These are phyloP conservation scores for Alternaria conjuncta DNA, from an alignment of 2,329 filamentous ascomycete genomes.

Conservation along the genomic window DNA sequence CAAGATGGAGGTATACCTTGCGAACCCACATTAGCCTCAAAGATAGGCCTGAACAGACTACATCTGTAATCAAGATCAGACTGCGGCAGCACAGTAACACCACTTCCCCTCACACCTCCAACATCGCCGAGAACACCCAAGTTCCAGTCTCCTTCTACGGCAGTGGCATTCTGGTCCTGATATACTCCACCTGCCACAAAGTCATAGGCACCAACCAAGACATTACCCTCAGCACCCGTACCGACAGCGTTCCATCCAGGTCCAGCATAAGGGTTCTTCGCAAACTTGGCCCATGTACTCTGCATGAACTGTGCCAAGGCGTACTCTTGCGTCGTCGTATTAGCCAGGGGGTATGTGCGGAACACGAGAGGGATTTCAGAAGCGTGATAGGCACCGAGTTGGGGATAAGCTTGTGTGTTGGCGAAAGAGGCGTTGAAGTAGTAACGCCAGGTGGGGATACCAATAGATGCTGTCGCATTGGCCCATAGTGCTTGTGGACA, in stretches of 20 bases:
- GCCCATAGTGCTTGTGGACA: constrained; percentile 31
- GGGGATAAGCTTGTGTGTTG: constrained; percentile 23
- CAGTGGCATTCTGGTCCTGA: constrained; percentile 1
- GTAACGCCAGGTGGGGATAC: constrained; percentile 36
- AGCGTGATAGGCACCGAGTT: constrained; percentile 29
- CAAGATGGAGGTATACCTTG: constrained; percentile 15
- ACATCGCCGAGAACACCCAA: constrained; percentile 27
- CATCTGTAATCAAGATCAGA: constrained; percentile 21
- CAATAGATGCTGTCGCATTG: constrained; percentile 27
- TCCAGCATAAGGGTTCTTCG: constrained; percentile 32
- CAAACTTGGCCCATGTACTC: constrained; percentile 35
- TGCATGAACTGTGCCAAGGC: constrained; percentile 28
- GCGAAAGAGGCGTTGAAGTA: constrained; percentile 40
- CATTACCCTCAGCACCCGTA: constrained; percentile 16
- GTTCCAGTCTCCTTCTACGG: constrained; percentile 19
- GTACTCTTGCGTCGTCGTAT: constrained; percentile 28
- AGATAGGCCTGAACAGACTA: constrained; percentile 20
- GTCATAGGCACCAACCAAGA: constrained; percentile 21
- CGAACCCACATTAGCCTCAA: constrained; percentile 19
- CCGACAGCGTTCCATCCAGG: constrained; percentile 34
- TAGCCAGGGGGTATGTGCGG: constrained; percentile 22
- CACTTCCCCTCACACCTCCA: constrained; percentile 19
- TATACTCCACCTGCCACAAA: constrained; percentile 12
- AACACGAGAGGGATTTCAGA: constrained; percentile 35
- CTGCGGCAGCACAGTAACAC: constrained; percentile 25